Evolutionary conservation across 2,329 filamentous ascomycete genomes (phyloP).

Genomic region (Volutella citrinella): DNA sequence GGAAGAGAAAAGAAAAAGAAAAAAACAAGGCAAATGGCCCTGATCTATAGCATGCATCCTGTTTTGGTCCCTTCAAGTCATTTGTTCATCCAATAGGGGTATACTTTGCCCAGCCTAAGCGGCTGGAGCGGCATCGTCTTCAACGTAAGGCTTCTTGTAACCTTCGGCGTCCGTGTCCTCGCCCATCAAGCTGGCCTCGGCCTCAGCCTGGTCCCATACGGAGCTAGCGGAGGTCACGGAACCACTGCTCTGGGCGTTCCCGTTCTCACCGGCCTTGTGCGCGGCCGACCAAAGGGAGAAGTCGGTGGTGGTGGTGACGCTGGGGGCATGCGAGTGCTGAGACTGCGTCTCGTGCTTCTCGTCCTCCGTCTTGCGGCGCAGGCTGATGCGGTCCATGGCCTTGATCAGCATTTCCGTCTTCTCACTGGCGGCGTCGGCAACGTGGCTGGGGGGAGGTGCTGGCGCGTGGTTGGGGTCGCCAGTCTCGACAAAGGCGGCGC

Average conservation of each 20-base stretch:
- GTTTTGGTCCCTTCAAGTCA: too few species aligned
- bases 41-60: too few species aligned
- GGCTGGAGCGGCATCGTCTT: too few species aligned
- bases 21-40: too few species aligned
- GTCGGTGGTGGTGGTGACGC: constrained; percentile 12
- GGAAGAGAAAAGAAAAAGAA: too few species aligned
- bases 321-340: constrained; percentile 1
- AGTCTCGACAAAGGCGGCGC: constrained; percentile 16
- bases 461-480: constrained; percentile 1
- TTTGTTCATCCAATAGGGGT: too few species aligned
- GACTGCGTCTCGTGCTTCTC: not conserved
- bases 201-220: constrained; percentile 15
- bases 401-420: constrained; percentile 19
- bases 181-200: too few species aligned
- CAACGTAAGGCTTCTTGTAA: constrained; percentile 22
- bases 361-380: constrained; percentile 12
- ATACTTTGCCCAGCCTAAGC: too few species aligned
- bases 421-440: not conserved
- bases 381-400: constrained; percentile 16
- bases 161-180: constrained; percentile 8
- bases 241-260: constrained; percentile 12
- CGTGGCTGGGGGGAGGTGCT: not conserved
- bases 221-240: constrained; percentile 22
- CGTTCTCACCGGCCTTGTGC: constrained; percentile 14
- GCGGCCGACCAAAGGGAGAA: constrained; percentile 23